Percentiles rank a stretch among this genome's conserved stretches.
These are phyloP conservation scores for Rhizopogon roseolus DNA, from an alignment of 768 basidiomycete species.

Conservation along the genomic window DNA sequence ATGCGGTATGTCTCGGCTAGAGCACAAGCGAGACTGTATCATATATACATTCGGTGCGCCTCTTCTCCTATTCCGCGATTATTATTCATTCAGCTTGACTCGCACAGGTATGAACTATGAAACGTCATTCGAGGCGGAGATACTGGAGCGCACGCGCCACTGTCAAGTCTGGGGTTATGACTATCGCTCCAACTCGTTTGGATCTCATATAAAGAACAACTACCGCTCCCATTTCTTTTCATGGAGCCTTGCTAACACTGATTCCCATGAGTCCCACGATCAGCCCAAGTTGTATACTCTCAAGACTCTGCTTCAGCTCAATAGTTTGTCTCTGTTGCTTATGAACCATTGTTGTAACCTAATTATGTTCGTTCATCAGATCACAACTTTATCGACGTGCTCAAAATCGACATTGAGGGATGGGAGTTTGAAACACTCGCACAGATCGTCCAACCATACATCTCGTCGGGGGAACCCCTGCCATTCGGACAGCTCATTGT, in stretches of 20 bases:
- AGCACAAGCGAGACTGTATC: conserved; percentile 49
- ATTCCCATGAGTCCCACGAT: conserved; percentile 28
- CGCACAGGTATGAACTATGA: conserved; percentile 48
- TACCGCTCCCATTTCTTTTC: conserved; percentile 38
- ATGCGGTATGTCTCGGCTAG: conserved; percentile 55
- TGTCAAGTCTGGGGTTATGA: conserved; percentile 66
- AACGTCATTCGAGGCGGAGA: conserved; percentile 58
- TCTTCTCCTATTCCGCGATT: not conserved
- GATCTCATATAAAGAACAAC: conserved; percentile 27
- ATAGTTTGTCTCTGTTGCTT: conserved; percentile 27
- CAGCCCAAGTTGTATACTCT: conserved; percentile 41
- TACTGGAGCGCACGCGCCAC: conserved; percentile 40
- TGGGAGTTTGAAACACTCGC: conserved; percentile 41
- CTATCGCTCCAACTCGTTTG: conserved; percentile 31
- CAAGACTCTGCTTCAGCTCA: conserved; percentile 37
- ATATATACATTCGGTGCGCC: conserved; percentile 56
- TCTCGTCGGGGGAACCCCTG: conserved; percentile 30
- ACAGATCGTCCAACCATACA: conserved; percentile 33
- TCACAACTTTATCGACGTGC: conserved; percentile 34
- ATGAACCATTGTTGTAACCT: not conserved
- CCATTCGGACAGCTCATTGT: conserved; percentile 45
- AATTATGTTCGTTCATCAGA: conserved; percentile 10
- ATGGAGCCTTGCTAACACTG: conserved; percentile 34
- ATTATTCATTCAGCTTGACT: not conserved
- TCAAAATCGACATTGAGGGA: conserved; percentile 46